phyloP scores from a whole-genome alignment of 345 rosid genomes.

The Firmiana major region DNA sequence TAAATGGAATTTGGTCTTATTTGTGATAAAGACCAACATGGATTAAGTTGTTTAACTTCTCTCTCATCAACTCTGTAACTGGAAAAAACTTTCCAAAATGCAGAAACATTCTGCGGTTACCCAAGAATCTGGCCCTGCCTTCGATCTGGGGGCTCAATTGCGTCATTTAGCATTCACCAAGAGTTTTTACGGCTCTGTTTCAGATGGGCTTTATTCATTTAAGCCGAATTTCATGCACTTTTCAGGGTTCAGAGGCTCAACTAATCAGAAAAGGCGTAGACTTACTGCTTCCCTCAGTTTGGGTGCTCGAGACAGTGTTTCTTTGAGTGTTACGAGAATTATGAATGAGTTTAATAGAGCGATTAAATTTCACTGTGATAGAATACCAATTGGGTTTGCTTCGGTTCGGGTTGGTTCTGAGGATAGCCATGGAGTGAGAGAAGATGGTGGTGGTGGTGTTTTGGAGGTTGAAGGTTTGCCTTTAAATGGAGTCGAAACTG shows the following conservation, averaged over 20 bases:
- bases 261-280: conserved; percentile 31
- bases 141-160: conserved; percentile 54
- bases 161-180: conserved; percentile 43
- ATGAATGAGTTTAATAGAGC: conserved; percentile 62
- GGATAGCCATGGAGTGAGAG: conserved; percentile 44
- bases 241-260: conserved; percentile 29
- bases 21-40: conserved; percentile 25
- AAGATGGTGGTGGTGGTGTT: conserved; percentile 46
- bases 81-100: conserved; percentile 35
- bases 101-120: conserved; percentile 56
- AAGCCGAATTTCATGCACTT: conserved; percentile 53
- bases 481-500: conserved; percentile 45
- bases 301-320: conserved; percentile 38
- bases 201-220: conserved; percentile 47
- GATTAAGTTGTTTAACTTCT: conserved; percentile 14
- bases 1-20: conserved; percentile 6
- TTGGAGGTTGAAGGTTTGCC: conserved; percentile 57
- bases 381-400: conserved; percentile 77
- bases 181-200: conserved; percentile 26
- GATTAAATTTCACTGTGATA: conserved; percentile 65
- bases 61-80: background rate
- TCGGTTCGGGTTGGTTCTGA: conserved; percentile 53
- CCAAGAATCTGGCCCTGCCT: conserved; percentile 49
- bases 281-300: conserved; percentile 45
- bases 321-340: conserved; percentile 40